Evolutionary conservation across 2,329 filamentous ascomycete genomes (phyloP).

Genomic region (Monilinia laxa): DNA sequence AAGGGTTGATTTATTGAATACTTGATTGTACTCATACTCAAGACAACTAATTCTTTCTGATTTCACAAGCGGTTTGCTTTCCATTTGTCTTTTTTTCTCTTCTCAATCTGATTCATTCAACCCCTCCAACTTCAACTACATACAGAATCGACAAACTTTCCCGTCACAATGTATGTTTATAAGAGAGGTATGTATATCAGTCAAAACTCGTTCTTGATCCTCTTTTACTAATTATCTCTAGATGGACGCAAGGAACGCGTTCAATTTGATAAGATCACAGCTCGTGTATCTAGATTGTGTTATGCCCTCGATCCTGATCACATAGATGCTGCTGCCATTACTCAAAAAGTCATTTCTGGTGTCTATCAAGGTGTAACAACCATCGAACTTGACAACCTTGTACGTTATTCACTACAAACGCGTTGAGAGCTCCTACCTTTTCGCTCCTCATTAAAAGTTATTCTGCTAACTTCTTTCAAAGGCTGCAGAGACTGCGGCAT

Average conservation of each 20-base stretch:
- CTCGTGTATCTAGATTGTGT: constrained; percentile 94
- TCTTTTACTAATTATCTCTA: constrained; percentile 42
- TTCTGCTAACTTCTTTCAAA: constrained; percentile 44
- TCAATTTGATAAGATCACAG: constrained; percentile 99
- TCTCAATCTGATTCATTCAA: constrained; percentile 17
- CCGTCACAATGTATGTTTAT: constrained; percentile 41
- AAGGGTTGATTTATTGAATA: neutral
- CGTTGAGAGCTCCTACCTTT: constrained; percentile 18
- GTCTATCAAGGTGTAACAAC: constrained; percentile 98
- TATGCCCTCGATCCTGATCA: constrained; percentile 95
- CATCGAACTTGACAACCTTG: constrained; percentile 92
- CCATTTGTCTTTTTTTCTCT: constrained; percentile 8
- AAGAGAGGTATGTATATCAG: constrained; percentile 41
- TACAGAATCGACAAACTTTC: constrained; percentile 24
- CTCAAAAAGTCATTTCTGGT: constrained; percentile 98
- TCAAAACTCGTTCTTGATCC: neutral
- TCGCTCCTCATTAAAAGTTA: constrained; percentile 11
- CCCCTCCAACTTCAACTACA: constrained; percentile 23
- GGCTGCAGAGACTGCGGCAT: constrained; percentile 97
- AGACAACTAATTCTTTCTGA: neutral
- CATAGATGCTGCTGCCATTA: constrained; percentile 96
- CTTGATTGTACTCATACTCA: constrained; percentile 2
- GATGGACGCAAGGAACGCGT: constrained; percentile 99
- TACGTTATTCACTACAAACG: constrained; percentile 53
- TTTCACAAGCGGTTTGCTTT: constrained; percentile 8